Conservation (phyloP, 345 rosid genomes). For the Citrus australasica region DNA sequence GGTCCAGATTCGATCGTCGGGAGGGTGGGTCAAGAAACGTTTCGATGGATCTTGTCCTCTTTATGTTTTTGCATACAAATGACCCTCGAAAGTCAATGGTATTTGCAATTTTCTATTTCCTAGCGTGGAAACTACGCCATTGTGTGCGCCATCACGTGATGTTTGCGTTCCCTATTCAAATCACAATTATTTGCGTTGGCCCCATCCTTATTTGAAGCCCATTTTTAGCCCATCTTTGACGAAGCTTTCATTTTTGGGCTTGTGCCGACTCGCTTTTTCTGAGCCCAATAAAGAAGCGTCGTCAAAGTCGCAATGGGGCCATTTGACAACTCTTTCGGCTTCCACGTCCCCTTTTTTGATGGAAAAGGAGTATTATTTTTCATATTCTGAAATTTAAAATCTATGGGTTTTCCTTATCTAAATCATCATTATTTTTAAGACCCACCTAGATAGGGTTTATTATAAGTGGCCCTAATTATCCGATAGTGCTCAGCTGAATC, state of each 20-base stretch:
- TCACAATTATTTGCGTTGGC: not conserved
- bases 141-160: constrained; percentile 5
- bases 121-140: constrained; percentile 39
- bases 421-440: constrained; percentile 6
- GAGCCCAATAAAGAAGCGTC: not conserved
- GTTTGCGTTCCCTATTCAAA: not conserved
- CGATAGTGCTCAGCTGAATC: not conserved
- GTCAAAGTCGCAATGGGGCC: too few species aligned
- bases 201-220: not conserved
- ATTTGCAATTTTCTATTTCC: constrained; percentile 9
- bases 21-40: not conserved
- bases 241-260: not conserved
- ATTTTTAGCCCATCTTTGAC: too few species aligned
- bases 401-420: not conserved
- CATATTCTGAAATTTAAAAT: not conserved
- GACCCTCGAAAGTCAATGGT: constrained; percentile 2
- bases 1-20: constrained; percentile 21
- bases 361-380: too few species aligned
- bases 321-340: not conserved
- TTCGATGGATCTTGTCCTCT: not conserved
- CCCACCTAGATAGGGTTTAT: constrained; percentile 10
- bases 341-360: not conserved
- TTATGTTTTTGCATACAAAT: not conserved
- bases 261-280: not conserved
- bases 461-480: not conserved